Evolutionary conservation across 106 monocot species (phyloP).

Genomic region (Dendrobium chrysotoxum): DNA sequence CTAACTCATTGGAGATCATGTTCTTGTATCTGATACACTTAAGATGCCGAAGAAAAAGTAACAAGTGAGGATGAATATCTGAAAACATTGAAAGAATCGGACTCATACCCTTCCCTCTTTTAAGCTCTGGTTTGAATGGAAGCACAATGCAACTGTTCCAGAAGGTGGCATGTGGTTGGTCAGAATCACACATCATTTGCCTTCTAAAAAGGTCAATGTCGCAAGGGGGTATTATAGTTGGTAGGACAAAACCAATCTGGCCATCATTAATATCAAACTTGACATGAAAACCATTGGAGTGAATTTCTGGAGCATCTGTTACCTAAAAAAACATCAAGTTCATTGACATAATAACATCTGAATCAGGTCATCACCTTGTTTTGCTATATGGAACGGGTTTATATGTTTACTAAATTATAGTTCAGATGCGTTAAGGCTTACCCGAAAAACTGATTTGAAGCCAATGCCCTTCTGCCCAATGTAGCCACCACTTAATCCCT

Average conservation of each 20-base stretch:
- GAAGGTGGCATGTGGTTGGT: constrained; percentile 13
- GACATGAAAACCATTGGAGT: constrained; percentile 72
- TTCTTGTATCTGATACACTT: constrained; percentile 47
- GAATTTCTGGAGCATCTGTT: constrained; percentile 71
- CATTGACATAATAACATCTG: neutral
- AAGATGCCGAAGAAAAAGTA: constrained; percentile 54
- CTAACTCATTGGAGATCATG: constrained; percentile 28
- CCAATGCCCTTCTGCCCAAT: constrained; percentile 98
- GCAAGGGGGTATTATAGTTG: constrained; percentile 43
- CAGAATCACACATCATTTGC: constrained; percentile 18
- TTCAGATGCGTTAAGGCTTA: constrained; percentile 5
- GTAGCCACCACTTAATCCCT: constrained; percentile 64
- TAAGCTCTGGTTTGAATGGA: constrained; percentile 42
- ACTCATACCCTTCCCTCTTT: constrained; percentile 22
- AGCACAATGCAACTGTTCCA: constrained; percentile 77
- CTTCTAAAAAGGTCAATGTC: constrained; percentile 17
- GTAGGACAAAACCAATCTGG: constrained; percentile 65
- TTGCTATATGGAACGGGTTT: too few relatives aligned
- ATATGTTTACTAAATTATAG: too few relatives aligned
- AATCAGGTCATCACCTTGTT: too few relatives aligned
- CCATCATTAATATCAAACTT: constrained; percentile 63
- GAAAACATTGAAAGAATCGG: constrained; percentile 47
- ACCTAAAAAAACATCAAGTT: constrained; percentile 23
- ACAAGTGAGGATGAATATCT: constrained; percentile 53
- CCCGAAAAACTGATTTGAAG: constrained; percentile 99